Base-by-base conservation (phyloP, 768 basidiomycete genomes). In the Boletales sp. region DNA sequence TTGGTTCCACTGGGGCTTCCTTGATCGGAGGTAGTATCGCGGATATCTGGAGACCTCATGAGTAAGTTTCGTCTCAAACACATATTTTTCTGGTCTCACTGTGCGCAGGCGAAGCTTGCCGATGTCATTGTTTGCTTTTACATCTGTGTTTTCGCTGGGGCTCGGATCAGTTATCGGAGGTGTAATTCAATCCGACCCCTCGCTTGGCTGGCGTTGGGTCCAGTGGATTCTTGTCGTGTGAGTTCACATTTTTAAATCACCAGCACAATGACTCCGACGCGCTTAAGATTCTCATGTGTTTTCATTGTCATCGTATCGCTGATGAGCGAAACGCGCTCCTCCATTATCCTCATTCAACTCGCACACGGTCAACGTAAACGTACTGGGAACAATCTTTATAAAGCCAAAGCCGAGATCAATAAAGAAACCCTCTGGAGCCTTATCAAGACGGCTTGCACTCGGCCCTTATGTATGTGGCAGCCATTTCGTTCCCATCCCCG, bases 131-230 rank as follows among this genome's bases (percentile, higher is more conserved):
- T 93, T 88, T 60, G 72, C 86, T 0, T 59, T 83, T 11, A 66
- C 72, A 2, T 82, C 82, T 0, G 57, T 90, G 14, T 78, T 75
- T 8, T 76, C 78, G 0, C 78, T 80, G 0, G 86, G 82, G 0
- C 38, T 90, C 2, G 89, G 84, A 6, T 81, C 87, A 0, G 66
- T 84, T 0, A 67, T 76, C 4, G 79, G 80, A 25, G 84, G 83
- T 9, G 85, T 82, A 76, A 74, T 87, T 32, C 80, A 88, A 58
- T 73, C 78, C 54, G 79, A 69, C 30, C 7, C 25, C 25, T 28
- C 25, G 25, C 68, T 90, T 6, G 74, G 74, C 53, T 91, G 89
- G 87, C 71, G 87, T 35, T 90, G 89, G 87, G 86, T 92, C 17
- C 80, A 87, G 59, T 91, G 87, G 87, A 74, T 90, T 12, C 80